These are phyloP conservation scores for Penicillium flavigenum DNA, from an alignment of 495 filamentous ascomycete genomes.

Conservation along the genomic window DNA sequence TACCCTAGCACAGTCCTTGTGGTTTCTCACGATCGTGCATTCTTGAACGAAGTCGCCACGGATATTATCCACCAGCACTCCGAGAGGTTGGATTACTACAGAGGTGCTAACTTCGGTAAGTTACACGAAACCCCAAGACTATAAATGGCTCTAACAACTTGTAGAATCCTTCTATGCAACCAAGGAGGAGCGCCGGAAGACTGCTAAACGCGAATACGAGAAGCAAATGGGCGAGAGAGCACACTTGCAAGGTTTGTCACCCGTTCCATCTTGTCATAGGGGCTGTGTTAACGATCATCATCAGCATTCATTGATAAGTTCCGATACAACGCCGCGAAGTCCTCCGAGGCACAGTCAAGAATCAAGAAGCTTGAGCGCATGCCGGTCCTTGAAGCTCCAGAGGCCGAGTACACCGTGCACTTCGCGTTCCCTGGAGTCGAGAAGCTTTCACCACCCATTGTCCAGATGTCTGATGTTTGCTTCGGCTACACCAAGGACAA, in stretches of 20 bases:
- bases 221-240: constrained; percentile 94
- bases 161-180: constrained; percentile 94
- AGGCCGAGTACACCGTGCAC: constrained; percentile 92
- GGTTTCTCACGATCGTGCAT: constrained; percentile 97
- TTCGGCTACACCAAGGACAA: constrained; percentile 87
- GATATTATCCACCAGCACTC: constrained; percentile 99
- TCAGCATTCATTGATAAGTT: constrained; percentile 99
- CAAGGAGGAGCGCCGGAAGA: constrained; percentile 95
- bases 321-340: constrained; percentile 98
- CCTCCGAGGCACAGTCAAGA: constrained; percentile 93
- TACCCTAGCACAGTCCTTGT: constrained; percentile 96
- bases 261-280: not conserved
- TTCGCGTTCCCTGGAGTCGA: constrained; percentile 99
- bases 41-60: constrained; percentile 98
- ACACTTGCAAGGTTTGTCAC: constrained; percentile 65
- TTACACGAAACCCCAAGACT: constrained; percentile 3
- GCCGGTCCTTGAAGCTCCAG: constrained; percentile 86
- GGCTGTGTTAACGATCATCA: constrained; percentile 13
- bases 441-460: constrained; percentile 94
- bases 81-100: constrained; percentile 96
- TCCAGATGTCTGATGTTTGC: constrained; percentile 90
- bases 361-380: constrained; percentile 99
- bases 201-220: constrained; percentile 95
- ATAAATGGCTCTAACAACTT: constrained; percentile 20
- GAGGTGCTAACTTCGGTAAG: constrained; percentile 84